Conservation (phyloP, 2,329 filamentous ascomycete species). For the Clarireedia hainanense region DNA sequence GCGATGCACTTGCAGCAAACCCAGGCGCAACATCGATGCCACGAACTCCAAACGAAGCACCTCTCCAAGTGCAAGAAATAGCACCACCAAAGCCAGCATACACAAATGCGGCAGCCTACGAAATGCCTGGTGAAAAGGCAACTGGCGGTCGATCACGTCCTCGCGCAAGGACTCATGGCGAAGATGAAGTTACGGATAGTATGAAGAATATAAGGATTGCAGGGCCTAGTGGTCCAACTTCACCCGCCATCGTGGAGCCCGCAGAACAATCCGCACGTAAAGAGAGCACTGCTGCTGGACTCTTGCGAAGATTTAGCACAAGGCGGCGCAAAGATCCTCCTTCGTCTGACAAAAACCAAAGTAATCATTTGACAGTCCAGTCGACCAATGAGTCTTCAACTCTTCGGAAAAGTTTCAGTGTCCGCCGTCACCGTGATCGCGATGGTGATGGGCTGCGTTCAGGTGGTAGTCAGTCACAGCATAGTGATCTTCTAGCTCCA, state of each 20-base stretch:
- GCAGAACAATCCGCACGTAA: conserved; percentile 63
- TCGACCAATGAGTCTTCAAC: conserved; percentile 61
- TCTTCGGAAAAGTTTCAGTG: conserved; percentile 82
- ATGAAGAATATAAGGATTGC: conserved; percentile 57
- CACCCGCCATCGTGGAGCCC: conserved; percentile 45
- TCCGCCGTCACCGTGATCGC: conserved; percentile 53
- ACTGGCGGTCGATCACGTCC: conserved; percentile 78
- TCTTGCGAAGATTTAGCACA: conserved; percentile 87
- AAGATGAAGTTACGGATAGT: conserved; percentile 76
- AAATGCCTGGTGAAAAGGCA: conserved; percentile 82
- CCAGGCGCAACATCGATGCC: conserved; percentile 52
- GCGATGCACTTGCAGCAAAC: conserved; percentile 54
- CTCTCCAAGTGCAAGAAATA: conserved; percentile 62
- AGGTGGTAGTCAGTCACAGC: conserved; percentile 61
- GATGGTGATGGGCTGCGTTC: conserved; percentile 41
- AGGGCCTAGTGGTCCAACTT: conserved; percentile 37
- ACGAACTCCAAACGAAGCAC: conserved; percentile 43
- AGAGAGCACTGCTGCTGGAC: conserved; percentile 76
- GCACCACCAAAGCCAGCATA: conserved; percentile 77
- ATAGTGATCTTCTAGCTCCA: conserved; percentile 65
- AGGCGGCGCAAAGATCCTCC: conserved; percentile 60
- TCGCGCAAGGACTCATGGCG: conserved; percentile 84
- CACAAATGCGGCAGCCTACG: conserved; percentile 77
- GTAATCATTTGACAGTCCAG: conserved; percentile 71
- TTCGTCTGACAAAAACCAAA: conserved; percentile 37